Evolutionary conservation across 129 eudicot species (phyloP), one percentile per base, ranked within the genome.

Genomic region (Flaveria brownii): DNA sequence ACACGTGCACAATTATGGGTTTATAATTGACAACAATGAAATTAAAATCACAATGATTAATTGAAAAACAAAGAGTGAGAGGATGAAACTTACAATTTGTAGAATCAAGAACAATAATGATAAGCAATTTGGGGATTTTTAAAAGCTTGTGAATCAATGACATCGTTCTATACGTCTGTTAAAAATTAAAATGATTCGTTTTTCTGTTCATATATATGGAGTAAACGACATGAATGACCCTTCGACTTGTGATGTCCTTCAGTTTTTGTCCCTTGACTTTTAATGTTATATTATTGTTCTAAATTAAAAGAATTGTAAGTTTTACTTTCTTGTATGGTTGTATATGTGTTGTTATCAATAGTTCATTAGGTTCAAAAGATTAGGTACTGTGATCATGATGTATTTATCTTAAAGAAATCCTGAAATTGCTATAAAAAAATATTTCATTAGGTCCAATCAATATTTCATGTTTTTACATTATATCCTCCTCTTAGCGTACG

Each of bases 151-250:
- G 56, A 26, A 77, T 41, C 18, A 70, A 61, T 71, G 77, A 42
- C 49, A 73, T 60, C 2, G 66, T 59, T 59, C 36, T 23, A 10
- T 59, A 6, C 2, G 10, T 12, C n/a, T 26, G 18, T 25, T 57
- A 4, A 61, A 5, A 61, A 11, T 25, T 57, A 4, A 61, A 5
- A 61, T 54, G 79, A 65, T 73, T 73, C 63, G 78, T 55, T 23
- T 63, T 72, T 79, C 33, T 80, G 83, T 73, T 79, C 60, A 26
- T 72, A 72, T 63, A 65, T 63, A 65, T 63, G 51, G 5, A 62
- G 17, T 1, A 45, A 43, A 73, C 61, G 18, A 13, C 79, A 73
- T 43, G 17, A 67, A 54, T 66, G 63, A 36, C 75, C 75, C 84
- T 80, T 74, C 47, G 9, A 10, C 23, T 80, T 26, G 3, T 46